Evolutionary conservation across 2,329 filamentous ascomycete genomes (phyloP).

Genomic region (Fusarium sp.): DNA sequence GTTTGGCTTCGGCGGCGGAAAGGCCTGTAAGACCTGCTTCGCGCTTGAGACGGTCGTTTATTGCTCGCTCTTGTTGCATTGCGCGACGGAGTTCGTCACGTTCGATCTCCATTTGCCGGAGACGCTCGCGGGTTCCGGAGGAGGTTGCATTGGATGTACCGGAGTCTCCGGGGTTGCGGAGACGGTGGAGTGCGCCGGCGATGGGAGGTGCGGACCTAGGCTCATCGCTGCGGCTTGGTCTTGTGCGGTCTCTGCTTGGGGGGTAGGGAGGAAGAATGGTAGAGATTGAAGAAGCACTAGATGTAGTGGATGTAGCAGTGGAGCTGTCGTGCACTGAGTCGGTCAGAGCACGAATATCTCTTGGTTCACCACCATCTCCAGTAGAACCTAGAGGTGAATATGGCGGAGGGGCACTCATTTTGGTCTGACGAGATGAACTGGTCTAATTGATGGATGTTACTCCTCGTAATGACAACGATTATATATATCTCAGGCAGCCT

Average conservation of each 20-base stretch:
- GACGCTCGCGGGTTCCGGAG: conserved; percentile 17
- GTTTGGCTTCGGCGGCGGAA: conserved; percentile 20
- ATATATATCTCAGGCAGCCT: conserved; percentile 6
- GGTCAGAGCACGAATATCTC: not conserved
- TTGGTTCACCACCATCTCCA: not conserved
- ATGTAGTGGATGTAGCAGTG: conserved; percentile 12
- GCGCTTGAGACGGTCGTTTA: conserved; percentile 10
- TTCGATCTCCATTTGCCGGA: conserved; percentile 23
- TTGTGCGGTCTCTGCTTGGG: not conserved
- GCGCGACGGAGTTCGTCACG: conserved; percentile 18
- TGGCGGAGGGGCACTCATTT: conserved; percentile 22
- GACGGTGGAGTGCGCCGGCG: not conserved
- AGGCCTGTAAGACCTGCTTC: conserved; percentile 11
- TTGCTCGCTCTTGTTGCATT: conserved; percentile 19
- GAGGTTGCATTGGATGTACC: conserved; percentile 17
- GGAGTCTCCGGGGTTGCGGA: conserved; percentile 1
- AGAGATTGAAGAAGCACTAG: conserved; percentile 1
- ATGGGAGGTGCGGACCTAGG: not conserved
- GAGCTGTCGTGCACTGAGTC: not conserved
- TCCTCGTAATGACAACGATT: not conserved
- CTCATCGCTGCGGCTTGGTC: not conserved
- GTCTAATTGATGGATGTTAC: not conserved
- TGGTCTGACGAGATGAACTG: not conserved
- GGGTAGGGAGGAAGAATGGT: conserved; percentile 23
- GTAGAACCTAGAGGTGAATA: conserved; percentile 10